These are phyloP conservation scores for Fusarium sp. DNA, from an alignment of 2,329 filamentous ascomycete species.

Conservation along the genomic window DNA sequence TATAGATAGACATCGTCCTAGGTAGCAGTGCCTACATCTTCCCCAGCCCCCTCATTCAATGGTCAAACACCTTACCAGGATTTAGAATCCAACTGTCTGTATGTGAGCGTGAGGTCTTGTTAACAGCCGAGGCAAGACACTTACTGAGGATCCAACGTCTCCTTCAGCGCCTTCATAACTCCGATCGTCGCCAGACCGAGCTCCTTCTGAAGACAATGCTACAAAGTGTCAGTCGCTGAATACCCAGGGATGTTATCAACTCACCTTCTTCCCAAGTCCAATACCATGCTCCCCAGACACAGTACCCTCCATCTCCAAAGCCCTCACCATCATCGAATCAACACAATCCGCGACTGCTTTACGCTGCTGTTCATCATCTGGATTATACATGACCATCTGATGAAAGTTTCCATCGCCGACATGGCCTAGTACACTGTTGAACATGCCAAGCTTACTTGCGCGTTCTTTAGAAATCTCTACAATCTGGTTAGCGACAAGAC, in stretches of 20 bases:
- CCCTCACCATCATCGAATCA: slow-evolving; percentile 78
- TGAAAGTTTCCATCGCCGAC: slow-evolving; percentile 85
- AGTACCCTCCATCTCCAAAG: slow-evolving; percentile 79
- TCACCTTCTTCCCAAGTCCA: slow-evolving; percentile 5
- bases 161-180: slow-evolving; percentile 7
- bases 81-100: slow-evolving; percentile 1
- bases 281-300: slow-evolving; percentile 65
- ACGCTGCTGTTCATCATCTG: slow-evolving; percentile 70
- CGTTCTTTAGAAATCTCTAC: slow-evolving; percentile 76
- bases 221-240: neutral
- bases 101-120: too few species aligned
- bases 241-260: neutral
- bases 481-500: neutral
- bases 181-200: slow-evolving; percentile 5
- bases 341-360: slow-evolving; percentile 71
- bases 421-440: slow-evolving; percentile 79
- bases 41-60: too few species aligned
- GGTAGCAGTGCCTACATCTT: too few species aligned
- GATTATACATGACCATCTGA: slow-evolving; percentile 60
- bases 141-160: slow-evolving; percentile 1
- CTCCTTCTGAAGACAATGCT: slow-evolving; percentile 5
- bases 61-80: slow-evolving; percentile 2
- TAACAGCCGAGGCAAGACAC: neutral
- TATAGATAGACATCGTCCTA: too few species aligned
- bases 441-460: slow-evolving; percentile 73